Conservation (phyloP, 805 yeast genomes). For the Candida dendrica region DNA sequence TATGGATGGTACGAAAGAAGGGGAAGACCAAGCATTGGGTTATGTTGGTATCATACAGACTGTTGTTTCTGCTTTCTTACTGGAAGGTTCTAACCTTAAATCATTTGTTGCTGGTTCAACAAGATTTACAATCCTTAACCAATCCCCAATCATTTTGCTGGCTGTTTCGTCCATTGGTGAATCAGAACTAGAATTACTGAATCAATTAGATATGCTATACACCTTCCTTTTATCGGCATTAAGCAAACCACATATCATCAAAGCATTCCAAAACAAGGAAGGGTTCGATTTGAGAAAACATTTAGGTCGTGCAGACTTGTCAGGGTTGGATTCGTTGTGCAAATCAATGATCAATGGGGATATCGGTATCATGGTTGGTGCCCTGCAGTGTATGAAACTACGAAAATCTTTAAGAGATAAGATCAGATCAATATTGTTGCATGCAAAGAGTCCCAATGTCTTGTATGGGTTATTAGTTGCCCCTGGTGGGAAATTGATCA, state of each 20-base stretch:
- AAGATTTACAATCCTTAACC: slow-evolving; percentile 51
- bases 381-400: slow-evolving; percentile 57
- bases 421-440: slow-evolving; percentile 48
- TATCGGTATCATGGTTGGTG: slow-evolving; percentile 57
- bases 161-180: slow-evolving; percentile 59
- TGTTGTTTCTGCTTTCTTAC: slow-evolving; percentile 61
- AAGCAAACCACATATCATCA: slow-evolving; percentile 69
- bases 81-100: slow-evolving; percentile 29
- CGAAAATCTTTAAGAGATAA: slow-evolving; percentile 49
- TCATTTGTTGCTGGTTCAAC: slow-evolving; percentile 46
- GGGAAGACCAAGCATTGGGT: slow-evolving; percentile 60
- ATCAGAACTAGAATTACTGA: slow-evolving; percentile 38
- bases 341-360: slow-evolving; percentile 42
- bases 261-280: slow-evolving; percentile 61
- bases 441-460: slow-evolving; percentile 41
- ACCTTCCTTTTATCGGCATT: slow-evolving; percentile 75
- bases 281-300: slow-evolving; percentile 77
- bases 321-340: slow-evolving; percentile 61
- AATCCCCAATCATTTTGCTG: slow-evolving; percentile 65
- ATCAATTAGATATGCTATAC: slow-evolving; percentile 67
- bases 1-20: slow-evolving; percentile 37
- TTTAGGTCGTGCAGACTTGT: slow-evolving; percentile 67
- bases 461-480: slow-evolving; percentile 72
- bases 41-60: slow-evolving; percentile 81
- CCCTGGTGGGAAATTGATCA: slow-evolving; percentile 55